phyloP scores from a whole-genome alignment of 331 rosid genomes.

The Prunus yedoensis region DNA sequence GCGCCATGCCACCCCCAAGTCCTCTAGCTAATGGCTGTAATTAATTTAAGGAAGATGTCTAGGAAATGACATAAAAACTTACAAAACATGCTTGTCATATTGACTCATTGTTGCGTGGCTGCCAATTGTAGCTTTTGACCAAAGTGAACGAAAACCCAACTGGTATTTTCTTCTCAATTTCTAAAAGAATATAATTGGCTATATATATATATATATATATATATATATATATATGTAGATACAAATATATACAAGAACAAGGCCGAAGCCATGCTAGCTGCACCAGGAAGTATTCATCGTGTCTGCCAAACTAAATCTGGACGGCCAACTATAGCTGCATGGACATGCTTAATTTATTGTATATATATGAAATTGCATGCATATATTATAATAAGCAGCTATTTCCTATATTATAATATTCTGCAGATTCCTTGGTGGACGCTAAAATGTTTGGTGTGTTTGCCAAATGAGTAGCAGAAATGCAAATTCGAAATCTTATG shows the following conservation, averaged over 20 bases:
- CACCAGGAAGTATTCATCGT: not conserved
- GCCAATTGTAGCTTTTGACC: not conserved
- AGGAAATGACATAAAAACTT: not conserved
- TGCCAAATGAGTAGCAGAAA: slow-evolving; percentile 17
- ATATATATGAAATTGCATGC: not conserved
- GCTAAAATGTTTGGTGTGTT: slow-evolving; percentile 22
- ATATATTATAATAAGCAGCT: too few species aligned
- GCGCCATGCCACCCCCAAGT: not conserved
- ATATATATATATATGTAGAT: too few species aligned
- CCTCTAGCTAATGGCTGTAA: not conserved
- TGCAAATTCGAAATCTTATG: not conserved
- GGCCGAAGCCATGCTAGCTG: not conserved
- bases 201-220: not conserved
- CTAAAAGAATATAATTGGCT: not conserved
- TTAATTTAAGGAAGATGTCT: not conserved
- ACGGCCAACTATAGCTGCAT: not conserved
- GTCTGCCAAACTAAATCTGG: not conserved
- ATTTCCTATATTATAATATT: too few species aligned
- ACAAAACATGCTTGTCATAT: not conserved
- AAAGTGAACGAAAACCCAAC: not conserved
- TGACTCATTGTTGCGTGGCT: not conserved
- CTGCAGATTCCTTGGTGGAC: not conserved
- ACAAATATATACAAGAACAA: too few species aligned
- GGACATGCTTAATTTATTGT: not conserved
- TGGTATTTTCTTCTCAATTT: not conserved